A percentile compares a stretch with the other conserved stretches of the same genome.
phyloP scores from a whole-genome alignment of 176 grass and related monocot genomes.

The Raddia guianensis region DNA sequence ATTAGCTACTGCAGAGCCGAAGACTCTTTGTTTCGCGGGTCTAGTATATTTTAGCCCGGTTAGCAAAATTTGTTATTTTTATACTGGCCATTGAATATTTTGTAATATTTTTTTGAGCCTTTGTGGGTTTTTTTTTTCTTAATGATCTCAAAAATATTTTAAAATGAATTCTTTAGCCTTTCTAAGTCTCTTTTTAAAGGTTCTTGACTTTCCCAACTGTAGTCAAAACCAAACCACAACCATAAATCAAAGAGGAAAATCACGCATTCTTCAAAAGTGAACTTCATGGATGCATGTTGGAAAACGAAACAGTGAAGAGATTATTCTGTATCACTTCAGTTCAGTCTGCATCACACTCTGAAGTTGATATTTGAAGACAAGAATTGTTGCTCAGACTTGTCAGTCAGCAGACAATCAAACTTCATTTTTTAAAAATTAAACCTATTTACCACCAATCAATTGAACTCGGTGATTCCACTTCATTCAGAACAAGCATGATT shows the following conservation, averaged over 20 bases:
- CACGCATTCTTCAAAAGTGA: background rate
- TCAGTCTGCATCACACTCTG: background rate
- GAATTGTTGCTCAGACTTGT: slow-evolving; percentile 1
- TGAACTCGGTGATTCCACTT: background rate
- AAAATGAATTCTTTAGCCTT: too few relatives aligned
- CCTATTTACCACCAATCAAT: background rate
- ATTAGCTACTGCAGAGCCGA: background rate
- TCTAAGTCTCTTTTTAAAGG: too few relatives aligned
- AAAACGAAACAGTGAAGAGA: background rate
- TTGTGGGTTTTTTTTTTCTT: too few relatives aligned
- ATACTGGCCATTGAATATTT: too few relatives aligned
- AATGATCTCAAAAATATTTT: too few relatives aligned
- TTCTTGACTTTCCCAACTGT: too few relatives aligned
- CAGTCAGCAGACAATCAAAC: background rate
- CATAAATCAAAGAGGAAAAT: background rate
- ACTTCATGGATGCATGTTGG: background rate
- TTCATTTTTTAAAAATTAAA: background rate
- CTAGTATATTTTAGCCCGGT: too few relatives aligned
- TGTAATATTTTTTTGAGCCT: too few relatives aligned
- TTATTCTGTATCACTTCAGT: background rate
- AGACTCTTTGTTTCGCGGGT: too few relatives aligned
- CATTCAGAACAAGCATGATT: background rate
- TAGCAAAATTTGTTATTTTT: too few relatives aligned
- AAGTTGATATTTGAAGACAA: background rate
- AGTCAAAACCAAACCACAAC: too few relatives aligned